A percentile compares a stretch with the other conserved stretches of the same genome.
Conservation (phyloP, 352 stramenopile species). For the Globisporangium nodosum region DNA sequence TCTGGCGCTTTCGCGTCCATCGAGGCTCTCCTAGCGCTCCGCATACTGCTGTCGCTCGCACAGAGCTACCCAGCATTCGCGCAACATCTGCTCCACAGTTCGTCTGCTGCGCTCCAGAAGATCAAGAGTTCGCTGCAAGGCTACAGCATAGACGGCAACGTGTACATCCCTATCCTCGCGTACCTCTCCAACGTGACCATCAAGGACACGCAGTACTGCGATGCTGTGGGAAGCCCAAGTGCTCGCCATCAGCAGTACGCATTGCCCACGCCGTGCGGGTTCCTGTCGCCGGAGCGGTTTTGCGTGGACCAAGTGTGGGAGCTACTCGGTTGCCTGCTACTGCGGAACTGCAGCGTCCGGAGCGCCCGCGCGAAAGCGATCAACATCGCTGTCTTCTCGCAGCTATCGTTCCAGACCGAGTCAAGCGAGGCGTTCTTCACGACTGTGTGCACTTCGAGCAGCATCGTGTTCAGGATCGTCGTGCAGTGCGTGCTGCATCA, state of each 20-base stretch:
- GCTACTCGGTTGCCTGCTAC: slow-evolving; percentile 48
- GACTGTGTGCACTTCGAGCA: slow-evolving; percentile 46
- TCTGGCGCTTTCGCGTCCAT: slow-evolving; percentile 19
- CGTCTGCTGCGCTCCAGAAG: slow-evolving; percentile 18
- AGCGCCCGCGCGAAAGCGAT: slow-evolving; percentile 23
- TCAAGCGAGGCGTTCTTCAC: slow-evolving; percentile 45
- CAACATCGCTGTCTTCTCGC: slow-evolving; percentile 37
- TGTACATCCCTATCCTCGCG: slow-evolving; percentile 57
- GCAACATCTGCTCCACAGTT: slow-evolving; percentile 36
- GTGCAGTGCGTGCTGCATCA: slow-evolving; percentile 25
- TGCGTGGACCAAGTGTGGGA: slow-evolving; percentile 63
- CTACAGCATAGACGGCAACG: slow-evolving; percentile 41
- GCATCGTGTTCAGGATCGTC: slow-evolving; percentile 36
- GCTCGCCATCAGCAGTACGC: slow-evolving; percentile 22
- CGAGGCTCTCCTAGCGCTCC: slow-evolving; percentile 40
- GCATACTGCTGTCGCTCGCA: slow-evolving; percentile 54
- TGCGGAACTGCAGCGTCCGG: slow-evolving; percentile 31
- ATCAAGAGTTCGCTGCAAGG: slow-evolving; percentile 38
- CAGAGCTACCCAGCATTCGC: slow-evolving; percentile 45
- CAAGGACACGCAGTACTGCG: slow-evolving; percentile 48
- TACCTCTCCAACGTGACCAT: slow-evolving; percentile 60
- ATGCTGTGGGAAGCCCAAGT: slow-evolving; percentile 18
- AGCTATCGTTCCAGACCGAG: slow-evolving; percentile 44
- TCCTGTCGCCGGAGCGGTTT: slow-evolving; percentile 10
- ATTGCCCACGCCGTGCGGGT: slow-evolving; percentile 19